Evolutionary conservation across 2,329 filamentous ascomycete species (phyloP), one percentile per base, ranked within the genome.

Genomic region (Penicillium aurantiogriseum): DNA sequence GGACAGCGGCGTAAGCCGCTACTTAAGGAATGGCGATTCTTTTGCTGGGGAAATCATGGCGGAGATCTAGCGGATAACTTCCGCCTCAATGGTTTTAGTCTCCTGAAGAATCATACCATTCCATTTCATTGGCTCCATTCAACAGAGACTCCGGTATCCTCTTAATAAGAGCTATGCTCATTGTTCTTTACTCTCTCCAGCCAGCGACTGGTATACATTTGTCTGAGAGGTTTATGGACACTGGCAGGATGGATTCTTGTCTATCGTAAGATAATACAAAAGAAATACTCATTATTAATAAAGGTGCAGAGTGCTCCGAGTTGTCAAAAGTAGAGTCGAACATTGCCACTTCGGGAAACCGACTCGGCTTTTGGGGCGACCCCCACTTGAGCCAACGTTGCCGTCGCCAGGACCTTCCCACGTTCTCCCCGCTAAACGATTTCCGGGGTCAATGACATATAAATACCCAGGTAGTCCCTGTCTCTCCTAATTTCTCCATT

Each of bases 361-460:
- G 54, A 58, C 9, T 44, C 49, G 49, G 49, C 38, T 15, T 44
- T 51, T 51, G 38, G 15, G 19, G 89, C 83, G 71, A 87, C 89
- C 68, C 68, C 69, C 68, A 62, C 66, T 58, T 17, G 60, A 63
- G 13, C 64, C 67, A 76, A 84, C 73, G 35, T 60, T 60, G 47
- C 48, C 51, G 39, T 74, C 71, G 71, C 69, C 58, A 71, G 71
- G 71, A 74, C 71, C 71, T 74, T 73, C 71, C 69, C 59, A 59
- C 59, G 53, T 68, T 66, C 17, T 62, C 68, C 66, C 69, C 67
- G 56, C 67, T 58, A 43, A 38, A 13, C 43, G 27, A 25, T 56
- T 58, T 60, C 9, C 6, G 49, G 47, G 25, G 40, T 40, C 3
- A 15, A 17, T 2, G 1, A 23, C 23, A 23, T 23, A 9, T 29